These are phyloP conservation scores for Niveomyces coronatus DNA, from an alignment of 2,329 filamentous ascomycete genomes.

Conservation along the genomic window DNA sequence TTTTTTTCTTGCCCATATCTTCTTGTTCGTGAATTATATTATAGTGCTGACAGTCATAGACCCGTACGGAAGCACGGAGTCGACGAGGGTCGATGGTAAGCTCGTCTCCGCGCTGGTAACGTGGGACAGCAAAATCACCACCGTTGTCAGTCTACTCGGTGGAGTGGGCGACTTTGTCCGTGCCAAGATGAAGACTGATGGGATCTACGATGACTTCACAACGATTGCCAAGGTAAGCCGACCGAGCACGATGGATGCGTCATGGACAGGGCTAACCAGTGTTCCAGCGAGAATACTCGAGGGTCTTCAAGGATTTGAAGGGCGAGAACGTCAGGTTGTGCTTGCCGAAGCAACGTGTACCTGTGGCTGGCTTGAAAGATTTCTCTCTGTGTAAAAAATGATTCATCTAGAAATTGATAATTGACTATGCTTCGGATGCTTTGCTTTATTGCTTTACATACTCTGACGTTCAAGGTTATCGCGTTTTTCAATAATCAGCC, in stretches of 20 bases:
- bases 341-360: conserved; percentile 16
- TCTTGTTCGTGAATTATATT: too few species aligned
- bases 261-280: background rate
- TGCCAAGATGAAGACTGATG: conserved; percentile 25
- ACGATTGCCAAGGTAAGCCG: conserved; percentile 18
- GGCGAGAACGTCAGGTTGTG: conserved; percentile 21
- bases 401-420: background rate
- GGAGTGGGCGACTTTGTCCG: conserved; percentile 28
- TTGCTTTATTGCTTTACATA: too few species aligned
- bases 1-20: too few species aligned
- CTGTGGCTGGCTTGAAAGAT: conserved; percentile 17
- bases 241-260: too few species aligned
- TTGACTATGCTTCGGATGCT: too few species aligned
- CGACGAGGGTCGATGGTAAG: conserved; percentile 27
- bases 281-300: conserved; percentile 20
- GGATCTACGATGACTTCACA: conserved; percentile 28
- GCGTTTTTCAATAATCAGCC: too few species aligned
- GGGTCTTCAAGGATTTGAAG: conserved; percentile 19
- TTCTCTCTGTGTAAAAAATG: conserved; percentile 15
- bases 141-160: conserved; percentile 27
- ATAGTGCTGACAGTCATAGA: conserved; percentile 15
- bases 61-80: conserved; percentile 31
- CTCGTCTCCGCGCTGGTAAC: conserved; percentile 28
- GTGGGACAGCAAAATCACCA: conserved; percentile 34
- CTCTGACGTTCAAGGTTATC: too few species aligned